Percentiles rank a stretch among this genome's conserved stretches.
These are phyloP conservation scores for Micractinium conductrix DNA, from an alignment of 139 green algal genomes.

Conservation along the genomic window DNA sequence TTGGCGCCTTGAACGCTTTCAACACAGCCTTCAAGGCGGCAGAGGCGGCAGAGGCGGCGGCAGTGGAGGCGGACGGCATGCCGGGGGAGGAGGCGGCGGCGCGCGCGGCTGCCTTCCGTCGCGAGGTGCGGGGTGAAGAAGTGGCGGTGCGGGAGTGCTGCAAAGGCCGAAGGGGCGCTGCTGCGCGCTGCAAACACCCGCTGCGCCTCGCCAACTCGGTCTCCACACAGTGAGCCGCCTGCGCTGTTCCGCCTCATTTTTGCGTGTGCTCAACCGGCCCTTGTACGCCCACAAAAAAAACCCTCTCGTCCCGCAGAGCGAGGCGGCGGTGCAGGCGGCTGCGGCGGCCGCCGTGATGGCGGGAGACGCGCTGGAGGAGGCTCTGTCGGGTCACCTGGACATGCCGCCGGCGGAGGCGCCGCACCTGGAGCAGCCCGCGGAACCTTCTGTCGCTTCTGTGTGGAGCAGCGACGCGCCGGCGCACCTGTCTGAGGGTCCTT, in stretches of 20 bases:
- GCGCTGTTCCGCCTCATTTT: too few species aligned
- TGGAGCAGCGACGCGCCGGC: not conserved
- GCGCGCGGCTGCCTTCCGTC: conserved; percentile 14
- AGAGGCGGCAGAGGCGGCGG: conserved; percentile 7
- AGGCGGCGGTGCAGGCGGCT: conserved; percentile 12
- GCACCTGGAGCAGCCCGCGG: not conserved
- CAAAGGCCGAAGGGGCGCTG: too few species aligned
- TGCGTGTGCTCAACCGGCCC: too few species aligned
- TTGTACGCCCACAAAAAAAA: too few species aligned
- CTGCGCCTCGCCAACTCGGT: too few species aligned
- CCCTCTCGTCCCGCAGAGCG: too few species aligned
- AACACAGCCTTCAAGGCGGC: not conserved
- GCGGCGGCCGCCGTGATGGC: conserved; percentile 9
- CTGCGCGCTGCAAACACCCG: too few species aligned
- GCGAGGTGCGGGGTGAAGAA: too few species aligned
- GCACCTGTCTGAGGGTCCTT: not conserved
- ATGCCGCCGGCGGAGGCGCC: not conserved
- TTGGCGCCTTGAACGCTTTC: not conserved
- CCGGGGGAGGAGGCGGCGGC: not conserved
- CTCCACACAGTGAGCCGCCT: too few species aligned
- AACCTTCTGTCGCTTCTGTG: not conserved
- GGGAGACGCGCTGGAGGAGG: not conserved
- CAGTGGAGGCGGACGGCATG: not conserved
- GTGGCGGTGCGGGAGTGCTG: too few species aligned
- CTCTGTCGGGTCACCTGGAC: not conserved